Evolutionary conservation across 768 basidiomycete genomes (phyloP).

Genomic region (Leccinum rimulosum): DNA sequence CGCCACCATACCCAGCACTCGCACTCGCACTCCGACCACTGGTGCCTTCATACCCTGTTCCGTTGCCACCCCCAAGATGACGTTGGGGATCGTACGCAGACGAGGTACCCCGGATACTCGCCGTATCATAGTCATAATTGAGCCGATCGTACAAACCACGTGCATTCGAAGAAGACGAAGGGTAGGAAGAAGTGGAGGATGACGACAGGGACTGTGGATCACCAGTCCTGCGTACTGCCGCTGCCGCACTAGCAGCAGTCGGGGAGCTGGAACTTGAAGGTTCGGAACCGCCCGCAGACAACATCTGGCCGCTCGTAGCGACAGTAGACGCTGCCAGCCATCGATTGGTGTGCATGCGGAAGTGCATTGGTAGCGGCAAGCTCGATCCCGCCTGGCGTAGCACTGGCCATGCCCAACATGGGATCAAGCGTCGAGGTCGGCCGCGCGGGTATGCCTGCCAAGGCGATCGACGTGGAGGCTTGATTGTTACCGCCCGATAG

Average conservation of each 20-base stretch:
- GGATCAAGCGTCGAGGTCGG: conserved; percentile 31
- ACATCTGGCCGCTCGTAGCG: conserved; percentile 18
- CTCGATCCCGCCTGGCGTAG: conserved; percentile 32
- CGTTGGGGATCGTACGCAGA: conserved; percentile 24
- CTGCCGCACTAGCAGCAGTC: not conserved
- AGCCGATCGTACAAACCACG: conserved; percentile 23
- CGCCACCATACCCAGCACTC: conserved; percentile 23
- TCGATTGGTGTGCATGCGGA: conserved; percentile 14
- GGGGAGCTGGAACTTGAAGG: conserved; percentile 13
- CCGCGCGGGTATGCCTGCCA: conserved; percentile 34
- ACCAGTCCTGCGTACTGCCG: conserved; percentile 11
- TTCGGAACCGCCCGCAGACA: conserved; percentile 13
- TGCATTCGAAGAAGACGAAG: conserved; percentile 16
- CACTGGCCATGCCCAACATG: conserved; percentile 33
- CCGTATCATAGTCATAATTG: conserved; percentile 20
- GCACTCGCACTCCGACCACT: conserved; percentile 9
- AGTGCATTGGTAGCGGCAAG: conserved; percentile 18
- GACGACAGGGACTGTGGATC: conserved; percentile 15
- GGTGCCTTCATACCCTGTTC: conserved; percentile 17
- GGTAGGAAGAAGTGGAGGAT: conserved; percentile 14
- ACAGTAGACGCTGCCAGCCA: conserved; percentile 8
- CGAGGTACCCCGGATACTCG: conserved; percentile 14
- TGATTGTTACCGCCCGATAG: conserved; percentile 12
- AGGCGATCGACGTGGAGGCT: conserved; percentile 18
- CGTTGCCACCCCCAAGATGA: conserved; percentile 5